A percentile compares a stretch with the other conserved stretches of the same genome.
Evolutionary conservation across 2,329 filamentous ascomycete species (phyloP).

Genomic region (Penicillium sclerotigenum): DNA sequence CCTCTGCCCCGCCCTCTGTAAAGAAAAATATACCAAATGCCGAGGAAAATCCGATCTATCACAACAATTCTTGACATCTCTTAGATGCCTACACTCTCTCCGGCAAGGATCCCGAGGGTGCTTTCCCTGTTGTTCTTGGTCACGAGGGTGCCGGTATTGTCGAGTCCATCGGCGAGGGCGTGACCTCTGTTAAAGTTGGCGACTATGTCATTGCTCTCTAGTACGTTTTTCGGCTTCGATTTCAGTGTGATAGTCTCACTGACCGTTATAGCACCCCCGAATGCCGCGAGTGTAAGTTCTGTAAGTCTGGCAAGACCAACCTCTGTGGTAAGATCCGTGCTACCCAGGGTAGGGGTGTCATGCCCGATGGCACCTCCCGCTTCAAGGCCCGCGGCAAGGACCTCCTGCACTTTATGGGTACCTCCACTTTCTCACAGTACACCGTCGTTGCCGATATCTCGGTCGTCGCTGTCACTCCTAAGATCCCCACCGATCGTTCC

Average conservation of each 20-base stretch:
- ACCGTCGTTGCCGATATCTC: constrained; percentile 98
- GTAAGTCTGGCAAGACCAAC: constrained; percentile 98
- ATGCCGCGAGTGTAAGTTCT: constrained; percentile 98
- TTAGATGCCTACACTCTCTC: constrained; percentile 89
- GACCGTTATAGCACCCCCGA: constrained; percentile 74
- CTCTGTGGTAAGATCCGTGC: constrained; percentile 98
- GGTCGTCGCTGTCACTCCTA: constrained; percentile 84
- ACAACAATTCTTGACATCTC: constrained; percentile 4
- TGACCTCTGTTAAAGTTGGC: constrained; percentile 88
- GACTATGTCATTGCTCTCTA: constrained; percentile 90
- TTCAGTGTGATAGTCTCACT: neutral
- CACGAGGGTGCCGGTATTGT: constrained; percentile 91
- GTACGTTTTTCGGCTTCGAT: constrained; percentile 47
- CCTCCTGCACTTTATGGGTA: constrained; percentile 98
- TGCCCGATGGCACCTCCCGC: constrained; percentile 94
- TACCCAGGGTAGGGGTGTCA: constrained; percentile 91
- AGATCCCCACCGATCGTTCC: constrained; percentile 92
- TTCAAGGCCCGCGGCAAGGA: constrained; percentile 95
- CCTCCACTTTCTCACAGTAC: constrained; percentile 97
- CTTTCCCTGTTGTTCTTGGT: constrained; percentile 82
- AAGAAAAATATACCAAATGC: neutral
- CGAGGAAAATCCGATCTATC: neutral
- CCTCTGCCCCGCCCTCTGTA: constrained; percentile 4
- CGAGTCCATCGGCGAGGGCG: constrained; percentile 90
- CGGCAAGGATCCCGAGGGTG: constrained; percentile 95